Base-by-base conservation (phyloP, 768 basidiomycete species). In the Artomyces pyxidatus region DNA sequence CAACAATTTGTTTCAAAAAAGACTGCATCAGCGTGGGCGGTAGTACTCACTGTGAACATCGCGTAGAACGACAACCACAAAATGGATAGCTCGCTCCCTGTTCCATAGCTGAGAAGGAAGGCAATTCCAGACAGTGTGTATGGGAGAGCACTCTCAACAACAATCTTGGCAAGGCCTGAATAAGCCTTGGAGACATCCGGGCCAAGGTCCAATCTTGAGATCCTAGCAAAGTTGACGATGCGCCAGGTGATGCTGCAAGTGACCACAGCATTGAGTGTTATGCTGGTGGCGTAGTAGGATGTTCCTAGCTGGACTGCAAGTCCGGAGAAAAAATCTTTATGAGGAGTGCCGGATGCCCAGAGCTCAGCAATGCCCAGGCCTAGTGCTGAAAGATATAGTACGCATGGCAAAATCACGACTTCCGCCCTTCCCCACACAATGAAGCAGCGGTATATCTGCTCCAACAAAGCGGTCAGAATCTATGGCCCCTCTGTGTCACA, bases 391-490 rank as follows among this genome's bases (percentile, higher is more conserved):
- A 57, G 39, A 42, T 51, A 57, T n/a, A 54, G 35, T 17, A 57
- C 19, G 23, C 30, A 17, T 0, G 56, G 56, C 32, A 53, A 27
- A 14, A 50, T 8, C 28, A 57, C 22, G 23, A 54, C 22, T 32
- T 45, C 40, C 22, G 46, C 48, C 14, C 17, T 17, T 12, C 32
- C 17, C 61, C 67, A 71, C 16, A 73, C 54, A 23, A 67, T 56
- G 29, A 51, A 66, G 49, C 66, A 68, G n/a, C 70, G 68, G 47
- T 69, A 64, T 27, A 73, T 60, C 72, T 73, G 49, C 22, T n/a
- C 1, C 3, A 2, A 4, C 41, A n/a, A n/a, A n/a, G n/a, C n/a
- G n/a, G n/a, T n/a, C n/a, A 29, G 22, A 30, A 30, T 6, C 4
- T 48, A 25, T 22, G n/a, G 27, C n/a, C n/a, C n/a, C n/a, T n/a